Base-by-base conservation (phyloP, 2,329 filamentous ascomycete genomes). In the Graphilbum fragrans region DNA sequence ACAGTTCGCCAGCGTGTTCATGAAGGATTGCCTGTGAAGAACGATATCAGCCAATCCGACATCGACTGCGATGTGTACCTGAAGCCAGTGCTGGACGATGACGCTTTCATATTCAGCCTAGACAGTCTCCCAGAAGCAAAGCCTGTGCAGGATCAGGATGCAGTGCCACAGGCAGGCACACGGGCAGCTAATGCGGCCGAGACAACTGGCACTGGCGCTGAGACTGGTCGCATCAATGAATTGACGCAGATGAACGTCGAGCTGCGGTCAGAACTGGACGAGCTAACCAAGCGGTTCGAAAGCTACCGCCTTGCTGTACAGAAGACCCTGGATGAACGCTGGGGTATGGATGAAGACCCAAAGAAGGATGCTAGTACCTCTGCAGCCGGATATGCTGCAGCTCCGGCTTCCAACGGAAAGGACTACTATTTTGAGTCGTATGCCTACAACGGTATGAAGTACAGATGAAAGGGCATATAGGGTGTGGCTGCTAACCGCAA, bases 81-180 rank as follows among this genome's bases (percentile, higher is more conserved):
- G 44, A 82, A 83, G 55, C 92, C 92, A 0, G 80, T 87, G 4
- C 63, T 98, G 8, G 81, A 92, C 44, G 86, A 95, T 50, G 92
- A 98, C 57, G 84, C 88, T 4, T 66, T 96, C 41, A 75, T 98
- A 25, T 87, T 93, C 56, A 84, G 76, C 42, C 68, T 98, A 18
- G 90, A 94, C 48, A 92, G 95, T 47, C 66, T 94, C 17, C 67
- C 71, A 10, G 21, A 32, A 6, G n/a, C 35, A 2, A 33, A 34
- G 17, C 2, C 37, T 11, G 31, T 38, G 25, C 62, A 67, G 31
- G 59, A 67, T 22, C 58, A 52, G 3, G 49, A 37, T 11, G 20
- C 18, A n/a, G n/a, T 20, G 14, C 5, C 10, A n/a, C 19, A 16
- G 12, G 5, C 34, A 11, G 19, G 9, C 19, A 16, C 34, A 22